phyloP scores from a whole-genome alignment of 1,139 yeast genomes.

The Nakaseomyces glabratus region DNA sequence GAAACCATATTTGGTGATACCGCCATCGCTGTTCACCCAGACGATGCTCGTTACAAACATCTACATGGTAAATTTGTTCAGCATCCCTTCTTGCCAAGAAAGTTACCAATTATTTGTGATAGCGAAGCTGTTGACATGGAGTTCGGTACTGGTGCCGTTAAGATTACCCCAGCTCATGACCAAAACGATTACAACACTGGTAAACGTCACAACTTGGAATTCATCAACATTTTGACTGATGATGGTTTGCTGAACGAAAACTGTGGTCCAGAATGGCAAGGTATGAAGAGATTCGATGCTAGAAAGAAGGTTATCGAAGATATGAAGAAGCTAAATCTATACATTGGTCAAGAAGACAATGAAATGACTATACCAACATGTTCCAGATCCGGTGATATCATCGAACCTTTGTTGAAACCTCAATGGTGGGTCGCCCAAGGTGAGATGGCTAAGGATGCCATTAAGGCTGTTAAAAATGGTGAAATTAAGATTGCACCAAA shows the following conservation, averaged over 20 bases:
- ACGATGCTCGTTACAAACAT: constrained; percentile 85
- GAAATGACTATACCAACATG: constrained; percentile 93
- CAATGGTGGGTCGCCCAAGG: constrained; percentile 98
- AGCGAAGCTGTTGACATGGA: constrained; percentile 96
- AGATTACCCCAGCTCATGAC: constrained; percentile 97
- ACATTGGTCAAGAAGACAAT: constrained; percentile 78
- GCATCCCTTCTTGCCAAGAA: constrained; percentile 85
- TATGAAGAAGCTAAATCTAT: constrained; percentile 66
- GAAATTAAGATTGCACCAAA: constrained; percentile 76
- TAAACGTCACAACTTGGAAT: constrained; percentile 82
- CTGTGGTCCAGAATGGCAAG: constrained; percentile 82
- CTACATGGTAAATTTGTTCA: constrained; percentile 85
- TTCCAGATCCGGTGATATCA: constrained; percentile 92
- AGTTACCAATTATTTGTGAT: constrained; percentile 82
- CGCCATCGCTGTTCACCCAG: constrained; percentile 94
- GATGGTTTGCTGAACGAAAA: constrained; percentile 83
- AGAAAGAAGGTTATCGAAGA: constrained; percentile 76
- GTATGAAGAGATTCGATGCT: constrained; percentile 91
- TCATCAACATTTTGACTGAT: constrained; percentile 84
- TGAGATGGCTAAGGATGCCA: constrained; percentile 83
- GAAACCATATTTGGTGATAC: constrained; percentile 98
- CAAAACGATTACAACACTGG: constrained; percentile 95
- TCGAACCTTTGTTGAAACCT: constrained; percentile 93
- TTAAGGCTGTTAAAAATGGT: constrained; percentile 77
- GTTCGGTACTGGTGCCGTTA: constrained; percentile 99